phyloP scores from a whole-genome alignment of 1,284 basidiomycete species.

The Apiotrichum akiyoshidainum region DNA sequence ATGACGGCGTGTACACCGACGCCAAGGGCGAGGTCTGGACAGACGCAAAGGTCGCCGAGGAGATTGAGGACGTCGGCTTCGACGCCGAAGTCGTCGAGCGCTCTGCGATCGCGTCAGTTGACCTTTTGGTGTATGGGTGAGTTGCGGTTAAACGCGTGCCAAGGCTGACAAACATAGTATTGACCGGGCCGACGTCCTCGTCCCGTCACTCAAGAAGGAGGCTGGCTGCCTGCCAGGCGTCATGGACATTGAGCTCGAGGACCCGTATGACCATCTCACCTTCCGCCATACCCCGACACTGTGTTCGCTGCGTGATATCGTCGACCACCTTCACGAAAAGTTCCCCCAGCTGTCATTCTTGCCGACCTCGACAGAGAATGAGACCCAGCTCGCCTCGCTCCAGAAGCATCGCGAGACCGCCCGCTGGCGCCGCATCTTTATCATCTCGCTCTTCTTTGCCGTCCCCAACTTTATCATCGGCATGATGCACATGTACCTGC shows the following conservation, averaged over 20 bases:
- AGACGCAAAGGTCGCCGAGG: constrained; percentile 70
- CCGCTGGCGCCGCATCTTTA: constrained; percentile 81
- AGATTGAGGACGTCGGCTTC: constrained; percentile 51
- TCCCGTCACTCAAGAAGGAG: constrained; percentile 26
- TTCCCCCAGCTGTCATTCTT: constrained; percentile 48
- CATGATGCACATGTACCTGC: constrained; percentile 72
- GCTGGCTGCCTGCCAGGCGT: constrained; percentile 67
- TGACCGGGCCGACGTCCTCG: constrained; percentile 27
- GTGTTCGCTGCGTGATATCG: constrained; percentile 75
- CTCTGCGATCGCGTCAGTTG: constrained; percentile 33
- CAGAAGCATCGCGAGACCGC: constrained; percentile 87
- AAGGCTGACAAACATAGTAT: not conserved
- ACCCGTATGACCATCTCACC: constrained; percentile 68
- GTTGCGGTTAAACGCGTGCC: constrained; percentile 1
- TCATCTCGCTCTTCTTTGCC: constrained; percentile 73
- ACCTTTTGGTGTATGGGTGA: constrained; percentile 48
- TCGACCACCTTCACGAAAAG: constrained; percentile 73
- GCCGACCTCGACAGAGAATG: constrained; percentile 41
- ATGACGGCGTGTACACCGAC: constrained; percentile 60
- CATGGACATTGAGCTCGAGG: constrained; percentile 65
- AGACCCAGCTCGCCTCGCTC: constrained; percentile 83
- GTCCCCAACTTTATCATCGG: constrained; percentile 87
- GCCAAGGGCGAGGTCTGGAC: constrained; percentile 59
- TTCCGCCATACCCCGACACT: constrained; percentile 72
- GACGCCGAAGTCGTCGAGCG: constrained; percentile 49